Evolutionary conservation across 176 grass and related monocot genomes (phyloP), one percentile per base, ranked within the genome.

Genomic region (Phoenix roebelenii): DNA sequence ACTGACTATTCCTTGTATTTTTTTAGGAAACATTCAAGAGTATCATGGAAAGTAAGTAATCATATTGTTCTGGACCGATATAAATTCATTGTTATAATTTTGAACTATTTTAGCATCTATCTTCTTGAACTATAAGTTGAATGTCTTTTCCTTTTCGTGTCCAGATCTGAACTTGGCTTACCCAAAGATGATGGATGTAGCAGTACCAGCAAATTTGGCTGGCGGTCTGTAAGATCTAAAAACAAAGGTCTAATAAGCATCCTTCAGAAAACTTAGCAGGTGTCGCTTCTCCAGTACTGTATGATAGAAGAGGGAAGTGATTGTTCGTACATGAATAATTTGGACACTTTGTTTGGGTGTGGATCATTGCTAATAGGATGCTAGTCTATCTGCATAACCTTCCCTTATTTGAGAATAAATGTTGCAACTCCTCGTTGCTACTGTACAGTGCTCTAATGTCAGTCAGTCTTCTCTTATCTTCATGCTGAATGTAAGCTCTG

Each of bases 101-200:
- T 14, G 35, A 44, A 44, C 7, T 10, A 10, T 2, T 44, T 12
- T 44, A 44, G 14, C 15, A 44, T 64, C 30, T 23, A 53, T 49
- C 14, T 4, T 68, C 62, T 19, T 18, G 15, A 60, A 54, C 32
- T 17, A 2, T 17, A 60, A 74, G 52, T 49, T 49, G 29, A 53
- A 49, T 64, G 30, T 78, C 55, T 29, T 3, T 87, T 67, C 25
- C 9, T 59, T 54, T 73, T 72, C 44, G 54, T 85, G n/a, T 5
- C 5, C 83, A 97, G 87, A 83, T 76, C 74, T 97, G 59, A 92
- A 88, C 49, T 67, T 97, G 76, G 3, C 79, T 26, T 92, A 88
- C 72, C 87, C 93, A 39, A 97, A 88, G 84, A 97, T 91, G 84
- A 97, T 97, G 4, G 87, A 91, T 61, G 70, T 80, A n/a, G 87